Evolutionary conservation across 306 rosid genomes (phyloP), one percentile per base, ranked within the genome.

Genomic region (Coriaria nepalensis): DNA sequence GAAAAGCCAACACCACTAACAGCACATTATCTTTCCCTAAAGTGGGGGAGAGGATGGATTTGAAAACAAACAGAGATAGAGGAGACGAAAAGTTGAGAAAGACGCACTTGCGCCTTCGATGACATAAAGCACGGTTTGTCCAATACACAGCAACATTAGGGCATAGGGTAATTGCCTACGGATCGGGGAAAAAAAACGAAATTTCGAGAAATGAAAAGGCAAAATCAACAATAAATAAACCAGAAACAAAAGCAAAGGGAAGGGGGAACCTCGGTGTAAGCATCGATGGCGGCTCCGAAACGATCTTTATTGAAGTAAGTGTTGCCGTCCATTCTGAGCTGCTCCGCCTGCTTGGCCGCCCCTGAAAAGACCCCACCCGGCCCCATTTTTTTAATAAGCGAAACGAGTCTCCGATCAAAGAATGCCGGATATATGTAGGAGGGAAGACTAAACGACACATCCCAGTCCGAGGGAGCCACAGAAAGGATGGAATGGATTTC

Each of bases 91-190:
- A 11, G 20, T 40, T 10, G 7, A 2, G 45, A 52, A 7, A 15
- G 41, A 55, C 96, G 68, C 80, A 92, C 98, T 75, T 75, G 67
- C 93, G 79, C 69, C 75, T 86, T 60, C 36, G 96, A 86, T 92
- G 93, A 59, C 96, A 92, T 9, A 82, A 65, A 62, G 96, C 98
- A 43, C 98, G 96, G 76, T 85, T 92, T 37, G 96, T 85, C 68
- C 62, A 79, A 68, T 77, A 85, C 13, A 85, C 74, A 33, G 93
- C 67, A 73, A 85, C 79, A 52, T 75, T 64, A 4, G 98, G 98
- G 68, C 87, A 79, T 13, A 85, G 79, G 11, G 98, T 78, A 57
- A 78, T 78, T 40, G 85, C 85, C 85, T 78, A 40, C 34, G 64
- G 57, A 66, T 46, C 52, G 14, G 49, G 20, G 39, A 35, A 2